Evolutionary conservation across 1,284 basidiomycete species (phyloP).

Genomic region (Ganoderma resinaceum): DNA sequence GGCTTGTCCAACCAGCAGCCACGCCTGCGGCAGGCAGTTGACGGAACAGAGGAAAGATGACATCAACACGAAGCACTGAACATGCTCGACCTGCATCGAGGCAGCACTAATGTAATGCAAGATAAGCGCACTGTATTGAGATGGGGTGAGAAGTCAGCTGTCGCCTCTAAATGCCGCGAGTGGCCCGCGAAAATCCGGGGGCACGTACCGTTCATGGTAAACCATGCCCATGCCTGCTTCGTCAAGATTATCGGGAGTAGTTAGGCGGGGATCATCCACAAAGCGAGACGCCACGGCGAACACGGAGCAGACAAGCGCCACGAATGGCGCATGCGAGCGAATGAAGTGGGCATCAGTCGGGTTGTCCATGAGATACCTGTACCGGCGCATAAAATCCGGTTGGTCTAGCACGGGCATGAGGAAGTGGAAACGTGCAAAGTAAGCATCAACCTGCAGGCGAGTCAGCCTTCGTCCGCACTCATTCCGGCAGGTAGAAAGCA

Average conservation of each 20-base stretch:
- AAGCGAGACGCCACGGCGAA: constrained; percentile 85
- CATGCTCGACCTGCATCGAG: constrained; percentile 82
- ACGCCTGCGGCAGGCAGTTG: constrained; percentile 90
- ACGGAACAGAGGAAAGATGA: constrained; percentile 89
- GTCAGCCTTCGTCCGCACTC: constrained; percentile 18
- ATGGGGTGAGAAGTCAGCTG: constrained; percentile 31
- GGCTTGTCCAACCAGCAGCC: constrained; percentile 89
- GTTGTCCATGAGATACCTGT: constrained; percentile 77
- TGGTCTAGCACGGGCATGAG: constrained; percentile 87
- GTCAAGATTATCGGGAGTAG: constrained; percentile 63
- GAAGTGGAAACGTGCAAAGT: constrained; percentile 86
- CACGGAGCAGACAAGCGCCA: constrained; percentile 80
- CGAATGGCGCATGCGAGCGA: constrained; percentile 72
- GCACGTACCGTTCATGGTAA: constrained; percentile 79
- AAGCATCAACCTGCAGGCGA: constrained; percentile 76
- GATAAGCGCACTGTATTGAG: constrained; percentile 72
- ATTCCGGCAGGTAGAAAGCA: constrained; percentile 7
- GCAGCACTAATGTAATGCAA: constrained; percentile 88
- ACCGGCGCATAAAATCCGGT: constrained; percentile 77
- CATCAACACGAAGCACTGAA: constrained; percentile 87
- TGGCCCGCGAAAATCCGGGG: constrained; percentile 8
- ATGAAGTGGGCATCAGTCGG: constrained; percentile 58
- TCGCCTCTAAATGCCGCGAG: constrained; percentile 14
- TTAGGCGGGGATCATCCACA: constrained; percentile 74
- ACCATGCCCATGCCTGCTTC: constrained; percentile 87